These are phyloP conservation scores for Metschnikowia drakensbergensis DNA, from an alignment of 805 yeast species.

Conservation along the genomic window DNA sequence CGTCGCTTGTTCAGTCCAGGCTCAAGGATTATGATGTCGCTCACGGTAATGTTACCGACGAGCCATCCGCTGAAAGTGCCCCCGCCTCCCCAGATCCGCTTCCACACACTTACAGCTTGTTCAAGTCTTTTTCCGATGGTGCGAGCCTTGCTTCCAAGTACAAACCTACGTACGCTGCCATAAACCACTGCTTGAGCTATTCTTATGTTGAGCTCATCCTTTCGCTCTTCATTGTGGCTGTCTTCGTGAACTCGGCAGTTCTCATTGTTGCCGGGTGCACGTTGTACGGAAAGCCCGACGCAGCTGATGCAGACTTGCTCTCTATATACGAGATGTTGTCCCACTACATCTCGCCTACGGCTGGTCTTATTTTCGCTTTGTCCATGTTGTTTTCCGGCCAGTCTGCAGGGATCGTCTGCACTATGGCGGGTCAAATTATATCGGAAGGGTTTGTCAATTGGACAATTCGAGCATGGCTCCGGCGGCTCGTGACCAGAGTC, in stretches of 20 bases:
- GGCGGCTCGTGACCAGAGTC: conserved; percentile 39
- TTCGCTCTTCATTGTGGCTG: conserved; percentile 41
- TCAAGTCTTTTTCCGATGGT: conserved; percentile 28
- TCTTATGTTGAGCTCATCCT: conserved; percentile 39
- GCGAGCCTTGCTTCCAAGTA: conserved; percentile 30
- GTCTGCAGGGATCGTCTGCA: conserved; percentile 46
- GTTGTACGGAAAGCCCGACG: conserved; percentile 41
- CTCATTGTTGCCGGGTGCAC: conserved; percentile 44
- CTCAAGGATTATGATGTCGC: conserved; percentile 39
- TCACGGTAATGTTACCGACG: conserved; percentile 22
- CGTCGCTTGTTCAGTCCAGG: conserved; percentile 42
- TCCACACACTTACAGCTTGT: conserved; percentile 18
- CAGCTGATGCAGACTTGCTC: conserved; percentile 43
- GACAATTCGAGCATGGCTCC: conserved; percentile 42
- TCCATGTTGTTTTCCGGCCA: conserved; percentile 47
- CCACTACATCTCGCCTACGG: conserved; percentile 41
- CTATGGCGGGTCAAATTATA: conserved; percentile 47
- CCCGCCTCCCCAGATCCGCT: conserved; percentile 7
- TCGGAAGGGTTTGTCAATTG: conserved; percentile 46
- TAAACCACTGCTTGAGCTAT: conserved; percentile 38
- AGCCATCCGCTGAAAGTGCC: background rate
- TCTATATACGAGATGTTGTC: conserved; percentile 45
- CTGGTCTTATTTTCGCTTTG: conserved; percentile 42
- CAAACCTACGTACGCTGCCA: conserved; percentile 41
- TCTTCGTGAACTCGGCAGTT: conserved; percentile 43